Evolutionary conservation across 805 yeast genomes (phyloP).

Genomic region (Yarrowia osloensis): DNA sequence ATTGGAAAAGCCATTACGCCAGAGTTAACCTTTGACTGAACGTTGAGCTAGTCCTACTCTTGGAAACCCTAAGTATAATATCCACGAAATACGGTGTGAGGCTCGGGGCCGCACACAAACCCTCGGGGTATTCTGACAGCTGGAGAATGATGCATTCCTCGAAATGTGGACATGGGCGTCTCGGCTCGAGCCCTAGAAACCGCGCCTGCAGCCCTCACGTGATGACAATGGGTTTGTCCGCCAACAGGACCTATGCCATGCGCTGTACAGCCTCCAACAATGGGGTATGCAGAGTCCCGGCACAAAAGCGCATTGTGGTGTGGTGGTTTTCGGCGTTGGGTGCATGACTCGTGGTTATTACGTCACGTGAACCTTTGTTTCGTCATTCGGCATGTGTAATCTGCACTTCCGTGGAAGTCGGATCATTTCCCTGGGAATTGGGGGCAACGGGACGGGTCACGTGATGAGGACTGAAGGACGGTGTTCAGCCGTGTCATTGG

Average conservation of each 20-base stretch:
- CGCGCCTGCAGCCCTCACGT: neutral
- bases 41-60: conserved; percentile 15
- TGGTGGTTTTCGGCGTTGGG: neutral
- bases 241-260: conserved; percentile 5
- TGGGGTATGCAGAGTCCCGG: neutral
- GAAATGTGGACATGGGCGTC: neutral
- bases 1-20: neutral
- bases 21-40: neutral
- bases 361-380: conserved; percentile 1
- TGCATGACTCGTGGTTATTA: neutral
- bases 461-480: neutral
- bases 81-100: neutral
- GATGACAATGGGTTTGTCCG: neutral
- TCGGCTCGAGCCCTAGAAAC: neutral
- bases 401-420: conserved; percentile 4
- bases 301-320: neutral
- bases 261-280: neutral
- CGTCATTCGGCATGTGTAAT: neutral
- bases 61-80: neutral
- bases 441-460: neutral
- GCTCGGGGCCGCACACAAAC: neutral
- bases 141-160: neutral
- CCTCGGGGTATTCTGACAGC: neutral
- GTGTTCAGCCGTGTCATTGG: neutral
- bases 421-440: neutral